phyloP scores from a whole-genome alignment of 805 yeast species.

The Candida nanaspora region DNA sequence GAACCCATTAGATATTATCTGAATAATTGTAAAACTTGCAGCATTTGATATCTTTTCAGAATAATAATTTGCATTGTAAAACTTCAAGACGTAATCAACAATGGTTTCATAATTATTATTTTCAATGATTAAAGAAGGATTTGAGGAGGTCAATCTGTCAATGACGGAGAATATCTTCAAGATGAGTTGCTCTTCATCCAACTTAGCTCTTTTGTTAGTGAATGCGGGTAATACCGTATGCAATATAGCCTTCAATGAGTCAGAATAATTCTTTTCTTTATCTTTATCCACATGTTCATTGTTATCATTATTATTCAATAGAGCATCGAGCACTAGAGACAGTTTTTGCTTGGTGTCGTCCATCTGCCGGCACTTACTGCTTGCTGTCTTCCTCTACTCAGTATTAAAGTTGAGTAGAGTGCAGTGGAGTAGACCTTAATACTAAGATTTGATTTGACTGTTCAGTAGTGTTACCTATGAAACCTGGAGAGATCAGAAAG shows the following conservation, averaged over 20 bases:
- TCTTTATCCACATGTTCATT: too few species aligned
- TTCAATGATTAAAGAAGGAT: slow-evolving; percentile 19
- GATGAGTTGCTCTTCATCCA: slow-evolving; percentile 13
- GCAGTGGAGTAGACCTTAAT: too few species aligned
- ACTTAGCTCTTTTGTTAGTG: slow-evolving; percentile 3
- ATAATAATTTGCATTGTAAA: slow-evolving; percentile 18
- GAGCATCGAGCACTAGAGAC: slow-evolving; percentile 20
- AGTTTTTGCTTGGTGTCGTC: slow-evolving; percentile 18
- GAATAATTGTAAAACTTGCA: slow-evolving; percentile 16
- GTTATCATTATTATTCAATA: slow-evolving; percentile 19
- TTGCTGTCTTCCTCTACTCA: too few species aligned
- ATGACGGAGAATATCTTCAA: slow-evolving; percentile 23
- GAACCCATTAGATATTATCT: slow-evolving; percentile 12
- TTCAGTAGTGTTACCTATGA: too few species aligned
- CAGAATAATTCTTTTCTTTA: slow-evolving; percentile 23
- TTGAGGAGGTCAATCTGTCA: slow-evolving; percentile 13
- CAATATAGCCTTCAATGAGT: slow-evolving; percentile 23
- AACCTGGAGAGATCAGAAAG: too few species aligned
- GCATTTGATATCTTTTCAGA: slow-evolving; percentile 13
- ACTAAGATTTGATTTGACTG: too few species aligned
- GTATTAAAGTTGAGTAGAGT: too few species aligned
- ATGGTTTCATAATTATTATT: slow-evolving; percentile 12
- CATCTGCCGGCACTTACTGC: too few species aligned
- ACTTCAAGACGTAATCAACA: slow-evolving; percentile 12
- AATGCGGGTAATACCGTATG: slow-evolving; percentile 22